Evolutionary conservation across 768 basidiomycete species (phyloP), one percentile per base, ranked within the genome.

Genomic region (Mycena alexandri): DNA sequence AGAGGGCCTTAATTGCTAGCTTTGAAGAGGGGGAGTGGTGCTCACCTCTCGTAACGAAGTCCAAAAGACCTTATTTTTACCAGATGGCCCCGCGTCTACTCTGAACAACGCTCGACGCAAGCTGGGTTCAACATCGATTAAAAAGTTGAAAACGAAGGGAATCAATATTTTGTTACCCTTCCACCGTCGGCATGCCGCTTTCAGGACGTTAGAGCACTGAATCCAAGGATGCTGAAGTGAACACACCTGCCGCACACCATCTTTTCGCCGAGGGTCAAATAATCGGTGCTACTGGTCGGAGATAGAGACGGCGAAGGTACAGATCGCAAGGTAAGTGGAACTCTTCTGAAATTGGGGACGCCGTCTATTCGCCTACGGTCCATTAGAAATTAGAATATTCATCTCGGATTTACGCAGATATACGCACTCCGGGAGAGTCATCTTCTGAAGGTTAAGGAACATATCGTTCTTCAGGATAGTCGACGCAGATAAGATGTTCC

Each of bases 401-500:
- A 33, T 43, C 33, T 36, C 51, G n/a, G 42, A 14, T 25, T 9
- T 43, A 17, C 9, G 6, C 19, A 47, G 53, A 12, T 68, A 25
- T 4, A 81, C 91, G 68, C 67, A 96, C 93, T 99, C 98, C 0
- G 96, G 93, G 3, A 99, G 82, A 5, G 94, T 93, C 90, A 98
- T 95, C 82, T 98, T 99, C 80, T 99, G 98, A 36, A 99, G 76
- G 75, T 94, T 94, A 8, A 89, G 89, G 85, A 96, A 96, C 84
- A 95, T 95, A 75, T 96, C 95, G 73, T 93, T 94, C 82, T 99
- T 99, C 74, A 99, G 82, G 72, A 99, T 98, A 1, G 96, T 95
- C 6, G 90, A 93, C 2, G 95, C 93, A 14, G 94, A 97, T 0
- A 99, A 80, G 64, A 99, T 93, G 67, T 85, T 87, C 11, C 98